Conservation (phyloP, 2,329 filamentous ascomycete species). For the Cyphellophora europaea region DNA sequence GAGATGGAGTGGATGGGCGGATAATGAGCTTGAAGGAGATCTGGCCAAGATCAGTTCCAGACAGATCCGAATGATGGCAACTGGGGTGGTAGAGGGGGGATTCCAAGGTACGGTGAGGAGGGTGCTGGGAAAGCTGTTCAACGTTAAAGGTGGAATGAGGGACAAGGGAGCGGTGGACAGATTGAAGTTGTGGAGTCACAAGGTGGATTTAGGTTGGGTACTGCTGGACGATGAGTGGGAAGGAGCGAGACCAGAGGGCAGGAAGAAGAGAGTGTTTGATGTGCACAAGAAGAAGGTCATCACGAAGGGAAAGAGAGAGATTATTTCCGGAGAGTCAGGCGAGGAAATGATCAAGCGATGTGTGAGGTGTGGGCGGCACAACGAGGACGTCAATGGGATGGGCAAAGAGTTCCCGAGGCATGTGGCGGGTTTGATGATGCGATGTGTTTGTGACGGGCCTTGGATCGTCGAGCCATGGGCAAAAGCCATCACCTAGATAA, state of each 20-base stretch:
- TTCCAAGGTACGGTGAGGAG: slow-evolving; percentile 44
- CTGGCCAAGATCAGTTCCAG: slow-evolving; percentile 9
- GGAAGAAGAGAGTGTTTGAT: slow-evolving; percentile 10
- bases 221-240: slow-evolving; percentile 43
- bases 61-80: slow-evolving; percentile 19
- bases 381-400: slow-evolving; percentile 13
- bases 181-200: slow-evolving; percentile 45
- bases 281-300: slow-evolving; percentile 16
- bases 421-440: slow-evolving; percentile 10
- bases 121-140: slow-evolving; percentile 57
- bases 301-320: slow-evolving; percentile 8
- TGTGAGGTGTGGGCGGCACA: slow-evolving; percentile 18
- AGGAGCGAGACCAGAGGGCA: slow-evolving; percentile 8
- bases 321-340: not conserved
- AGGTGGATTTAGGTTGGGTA: slow-evolving; percentile 11
- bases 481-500: too few species aligned
- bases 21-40: slow-evolving; percentile 21
- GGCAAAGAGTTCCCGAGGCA: slow-evolving; percentile 12
- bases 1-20: slow-evolving; percentile 7
- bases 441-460: slow-evolving; percentile 19
- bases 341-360: slow-evolving; percentile 15
- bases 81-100: slow-evolving; percentile 11
- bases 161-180: slow-evolving; percentile 55
- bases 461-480: slow-evolving; percentile 15
- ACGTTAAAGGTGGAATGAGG: slow-evolving; percentile 54